Evolutionary conservation across 768 basidiomycete genomes (phyloP), one percentile per base, ranked within the genome.

Genomic region (Boletus rubropictus): DNA sequence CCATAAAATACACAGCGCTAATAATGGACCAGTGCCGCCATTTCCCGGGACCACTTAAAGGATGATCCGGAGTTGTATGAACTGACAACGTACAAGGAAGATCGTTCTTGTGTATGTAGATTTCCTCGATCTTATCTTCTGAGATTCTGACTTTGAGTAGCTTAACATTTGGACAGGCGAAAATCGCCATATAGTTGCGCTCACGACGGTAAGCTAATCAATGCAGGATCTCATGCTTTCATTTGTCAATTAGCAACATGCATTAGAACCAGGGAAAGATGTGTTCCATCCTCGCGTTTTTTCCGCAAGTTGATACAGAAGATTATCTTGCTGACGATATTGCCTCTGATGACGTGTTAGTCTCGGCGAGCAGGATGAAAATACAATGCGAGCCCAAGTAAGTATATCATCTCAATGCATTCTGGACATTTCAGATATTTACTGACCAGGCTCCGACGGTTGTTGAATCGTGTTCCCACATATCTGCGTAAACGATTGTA

Each of bases 21-120:
- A 53, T 34, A 14, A 38, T 45, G 5, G 28, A 40, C 37, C 44
- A 78, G 77, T 27, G 68, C 72, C 0, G 65, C 66, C 15, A 59
- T 81, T 32, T 68, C 76, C 11, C 70, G 70, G 43, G 61, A 68
- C 32, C 54, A 58, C 15, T 65, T 82, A 32, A 60, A 67, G 48
- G 61, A 71, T 33, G 77, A 82, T 52, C 63, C 69, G 1, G 69
- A 76, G 34, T 62, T 80, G 6, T 57, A 64, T 17, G 59, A 60
- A 24, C 53, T 65, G 46, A 67, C 66, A 5, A 41, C 47, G 2
- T 57, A 55, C 29, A 60, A 51, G 20, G 6, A 56, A 34, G 58
- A 55, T 4, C 29, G 34, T 45, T 66, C 61, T 22, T 25, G 54
- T 18, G 64, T 67, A 49, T 28, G 63, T 48, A 6, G 2, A 5